phyloP scores from a whole-genome alignment of 345 rosid species.

The sweet orange (Citrus sinensis) region DNA sequence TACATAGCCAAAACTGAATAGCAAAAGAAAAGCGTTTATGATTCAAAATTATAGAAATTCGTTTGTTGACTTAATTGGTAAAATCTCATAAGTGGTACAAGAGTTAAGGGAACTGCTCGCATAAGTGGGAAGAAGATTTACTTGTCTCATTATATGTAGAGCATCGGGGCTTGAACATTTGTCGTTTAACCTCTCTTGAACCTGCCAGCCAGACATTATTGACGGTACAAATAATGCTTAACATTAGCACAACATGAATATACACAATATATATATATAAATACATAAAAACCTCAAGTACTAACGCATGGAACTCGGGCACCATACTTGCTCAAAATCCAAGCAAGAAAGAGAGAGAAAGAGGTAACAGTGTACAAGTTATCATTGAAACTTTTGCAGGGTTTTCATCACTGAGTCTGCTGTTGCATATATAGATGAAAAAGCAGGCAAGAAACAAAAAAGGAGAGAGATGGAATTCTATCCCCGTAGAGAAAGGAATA shows the following conservation, averaged over 20 bases:
- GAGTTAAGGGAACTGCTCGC: neutral
- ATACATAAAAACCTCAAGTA: too few relatives aligned
- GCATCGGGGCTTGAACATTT: neutral
- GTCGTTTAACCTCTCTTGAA: neutral
- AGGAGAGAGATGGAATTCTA: neutral
- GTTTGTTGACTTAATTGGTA: neutral
- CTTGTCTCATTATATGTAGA: too few relatives aligned
- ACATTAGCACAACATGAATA: neutral
- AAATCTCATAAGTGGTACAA: neutral
- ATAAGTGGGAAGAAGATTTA: neutral
- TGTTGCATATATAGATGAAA: constrained; percentile 8
- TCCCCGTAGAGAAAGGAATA: neutral
- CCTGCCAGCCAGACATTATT: too few relatives aligned
- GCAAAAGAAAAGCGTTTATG: neutral
- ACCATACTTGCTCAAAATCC: neutral
- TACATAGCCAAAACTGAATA: neutral
- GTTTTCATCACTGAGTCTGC: constrained; percentile 32
- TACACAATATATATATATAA: too few relatives aligned
- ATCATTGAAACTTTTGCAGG: constrained; percentile 39
- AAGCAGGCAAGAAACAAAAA: neutral
- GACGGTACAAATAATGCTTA: neutral
- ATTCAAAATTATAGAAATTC: neutral
- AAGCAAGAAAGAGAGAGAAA: neutral
- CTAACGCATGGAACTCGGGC: neutral
- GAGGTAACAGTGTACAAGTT: constrained; percentile 10